Evolutionary conservation across 164 flowering plant species (phyloP).

Genomic region (Warburgia ugandensis): DNA sequence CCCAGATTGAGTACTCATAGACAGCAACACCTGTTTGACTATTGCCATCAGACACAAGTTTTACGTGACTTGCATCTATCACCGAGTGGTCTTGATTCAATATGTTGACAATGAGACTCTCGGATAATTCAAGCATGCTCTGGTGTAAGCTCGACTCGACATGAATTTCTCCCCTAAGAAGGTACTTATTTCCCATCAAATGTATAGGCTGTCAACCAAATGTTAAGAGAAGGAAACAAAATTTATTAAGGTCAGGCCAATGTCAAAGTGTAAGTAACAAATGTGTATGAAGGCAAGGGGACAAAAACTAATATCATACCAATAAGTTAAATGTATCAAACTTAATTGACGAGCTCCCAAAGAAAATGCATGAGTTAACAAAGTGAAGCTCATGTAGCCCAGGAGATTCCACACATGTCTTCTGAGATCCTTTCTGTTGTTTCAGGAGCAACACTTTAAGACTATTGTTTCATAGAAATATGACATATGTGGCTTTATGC

Average conservation of each 20-base stretch:
- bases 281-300: neutral
- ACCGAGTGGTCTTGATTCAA: slow-evolving; percentile 31
- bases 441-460: slow-evolving; percentile 7
- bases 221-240: slow-evolving; percentile 1
- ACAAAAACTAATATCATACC: slow-evolving; percentile 26
- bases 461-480: neutral
- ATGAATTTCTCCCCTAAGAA: slow-evolving; percentile 63
- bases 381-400: slow-evolving; percentile 88
- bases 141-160: slow-evolving; percentile 34
- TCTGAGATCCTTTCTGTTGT: slow-evolving; percentile 80
- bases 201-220: slow-evolving; percentile 52
- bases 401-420: slow-evolving; percentile 63
- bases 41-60: slow-evolving; percentile 29
- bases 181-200: slow-evolving; percentile 83
- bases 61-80: slow-evolving; percentile 34
- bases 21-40: slow-evolving; percentile 27
- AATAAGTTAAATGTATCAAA: slow-evolving; percentile 55
- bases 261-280: slow-evolving; percentile 1
- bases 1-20: slow-evolving; percentile 84
- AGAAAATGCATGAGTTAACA: slow-evolving; percentile 74
- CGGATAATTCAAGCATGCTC: slow-evolving; percentile 32
- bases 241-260: neutral
- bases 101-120: slow-evolving; percentile 49
- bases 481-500: neutral
- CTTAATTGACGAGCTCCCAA: slow-evolving; percentile 64